Evolutionary conservation across 2,329 filamentous ascomycete species (phyloP).

Genomic region (Neurospora sp.): DNA sequence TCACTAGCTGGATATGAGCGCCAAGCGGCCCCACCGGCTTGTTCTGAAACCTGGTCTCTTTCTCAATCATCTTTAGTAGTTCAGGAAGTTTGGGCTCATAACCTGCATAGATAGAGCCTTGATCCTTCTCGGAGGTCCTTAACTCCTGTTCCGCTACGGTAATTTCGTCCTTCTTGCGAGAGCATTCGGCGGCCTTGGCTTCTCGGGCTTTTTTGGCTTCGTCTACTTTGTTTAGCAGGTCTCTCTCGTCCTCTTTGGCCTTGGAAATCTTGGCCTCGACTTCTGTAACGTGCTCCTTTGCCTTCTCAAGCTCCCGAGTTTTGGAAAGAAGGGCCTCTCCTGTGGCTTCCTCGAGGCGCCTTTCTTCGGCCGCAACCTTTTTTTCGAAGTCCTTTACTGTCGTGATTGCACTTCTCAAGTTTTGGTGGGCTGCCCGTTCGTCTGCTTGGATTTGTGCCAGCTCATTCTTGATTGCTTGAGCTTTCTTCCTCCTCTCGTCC

Average conservation of each 20-base stretch:
- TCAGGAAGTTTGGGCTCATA: slow-evolving; percentile 54
- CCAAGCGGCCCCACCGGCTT: slow-evolving; percentile 81
- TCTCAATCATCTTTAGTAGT: slow-evolving; percentile 58
- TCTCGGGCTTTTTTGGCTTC: slow-evolving; percentile 23
- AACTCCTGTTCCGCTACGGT: slow-evolving; percentile 38
- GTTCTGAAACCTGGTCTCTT: slow-evolving; percentile 57
- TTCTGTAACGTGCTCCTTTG: slow-evolving; percentile 38
- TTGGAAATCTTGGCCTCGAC: slow-evolving; percentile 27
- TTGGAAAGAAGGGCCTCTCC: slow-evolving; percentile 60
- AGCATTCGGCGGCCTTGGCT: slow-evolving; percentile 23
- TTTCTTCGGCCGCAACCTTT: slow-evolving; percentile 45
- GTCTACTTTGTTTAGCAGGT: slow-evolving; percentile 23
- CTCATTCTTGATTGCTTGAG: slow-evolving; percentile 34
- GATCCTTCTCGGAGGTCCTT: slow-evolving; percentile 41
- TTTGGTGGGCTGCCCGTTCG: slow-evolving; percentile 53
- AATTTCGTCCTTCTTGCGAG: slow-evolving; percentile 44
- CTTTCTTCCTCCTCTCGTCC: slow-evolving; percentile 35
- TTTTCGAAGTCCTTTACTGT: slow-evolving; percentile 34
- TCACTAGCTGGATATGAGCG: slow-evolving; percentile 61
- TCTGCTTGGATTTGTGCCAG: slow-evolving; percentile 48
- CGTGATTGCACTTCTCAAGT: slow-evolving; percentile 42
- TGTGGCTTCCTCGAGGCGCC: slow-evolving; percentile 55
- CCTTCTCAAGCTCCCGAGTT: slow-evolving; percentile 46
- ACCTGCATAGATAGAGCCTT: slow-evolving; percentile 49
- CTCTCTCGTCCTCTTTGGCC: slow-evolving; percentile 21